Percentiles rank a stretch among this genome's conserved stretches.
Conservation (phyloP, 78 protist species). For the Dictyostelium purpureum region DNA sequence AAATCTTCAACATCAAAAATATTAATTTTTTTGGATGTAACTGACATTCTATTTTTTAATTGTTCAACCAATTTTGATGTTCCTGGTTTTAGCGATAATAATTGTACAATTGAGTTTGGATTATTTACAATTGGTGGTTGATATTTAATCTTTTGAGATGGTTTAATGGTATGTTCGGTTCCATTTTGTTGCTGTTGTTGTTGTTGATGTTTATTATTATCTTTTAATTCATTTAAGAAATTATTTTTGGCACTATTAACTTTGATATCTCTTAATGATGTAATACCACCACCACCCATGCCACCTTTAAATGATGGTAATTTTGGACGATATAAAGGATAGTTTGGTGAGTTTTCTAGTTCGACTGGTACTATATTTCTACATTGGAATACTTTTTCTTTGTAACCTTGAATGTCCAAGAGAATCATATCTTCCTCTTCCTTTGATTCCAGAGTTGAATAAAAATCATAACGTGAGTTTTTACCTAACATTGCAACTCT, state of each 20-base stretch:
- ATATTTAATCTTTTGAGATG: background rate
- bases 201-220: background rate
- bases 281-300: constrained; percentile 1
- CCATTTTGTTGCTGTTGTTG: background rate
- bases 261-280: constrained; percentile 41
- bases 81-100: constrained; percentile 54
- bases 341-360: constrained; percentile 18
- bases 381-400: background rate
- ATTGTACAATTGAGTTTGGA: constrained; percentile 40
- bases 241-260: constrained; percentile 16
- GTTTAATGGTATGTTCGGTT: background rate
- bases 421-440: constrained; percentile 62
- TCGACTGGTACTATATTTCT: background rate
- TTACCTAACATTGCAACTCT: constrained; percentile 34
- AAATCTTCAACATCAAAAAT: constrained; percentile 47
- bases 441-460: background rate
- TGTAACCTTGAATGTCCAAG: constrained; percentile 21
- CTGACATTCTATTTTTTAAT: constrained; percentile 27
- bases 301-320: background rate
- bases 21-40: background rate
- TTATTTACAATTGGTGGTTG: background rate
- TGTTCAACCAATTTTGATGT: constrained; percentile 49
- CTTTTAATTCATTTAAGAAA: constrained; percentile 23
- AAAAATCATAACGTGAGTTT: constrained; percentile 43
- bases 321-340: constrained; percentile 21